Conservation (phyloP, 2,329 filamentous ascomycete genomes). For the Colletotrichum cereale region DNA sequence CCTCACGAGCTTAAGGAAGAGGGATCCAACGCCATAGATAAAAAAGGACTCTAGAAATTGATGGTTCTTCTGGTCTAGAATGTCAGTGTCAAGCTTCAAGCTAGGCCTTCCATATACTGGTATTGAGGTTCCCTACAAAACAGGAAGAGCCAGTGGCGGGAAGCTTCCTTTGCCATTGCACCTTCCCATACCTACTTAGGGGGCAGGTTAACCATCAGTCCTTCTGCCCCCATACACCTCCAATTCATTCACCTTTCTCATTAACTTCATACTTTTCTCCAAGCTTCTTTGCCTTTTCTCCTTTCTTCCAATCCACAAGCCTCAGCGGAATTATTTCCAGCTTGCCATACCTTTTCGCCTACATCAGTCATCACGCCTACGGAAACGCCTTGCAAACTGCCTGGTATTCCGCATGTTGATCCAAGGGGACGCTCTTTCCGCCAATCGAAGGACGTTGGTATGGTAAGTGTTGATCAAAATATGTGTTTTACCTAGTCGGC, state of each 20-base stretch:
- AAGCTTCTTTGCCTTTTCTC: neutral
- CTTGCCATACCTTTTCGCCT: neutral
- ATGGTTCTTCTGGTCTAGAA: neutral
- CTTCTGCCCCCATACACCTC: neutral
- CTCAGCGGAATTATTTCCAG: neutral
- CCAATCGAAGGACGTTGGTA: neutral
- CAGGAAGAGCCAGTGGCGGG: neutral
- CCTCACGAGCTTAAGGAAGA: no score
- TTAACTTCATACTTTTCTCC: neutral
- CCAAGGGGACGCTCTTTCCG: neutral
- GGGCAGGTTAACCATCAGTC: neutral
- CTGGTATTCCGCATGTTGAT: neutral
- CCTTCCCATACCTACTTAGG: neutral
- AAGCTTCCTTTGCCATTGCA: neutral
- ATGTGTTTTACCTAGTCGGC: neutral
- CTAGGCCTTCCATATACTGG: neutral
- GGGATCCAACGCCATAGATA: neutral
- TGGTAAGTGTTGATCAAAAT: neutral
- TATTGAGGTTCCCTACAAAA: neutral
- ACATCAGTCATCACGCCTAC: neutral
- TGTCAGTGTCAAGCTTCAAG: neutral
- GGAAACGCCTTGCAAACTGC: neutral
- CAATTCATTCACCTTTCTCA: neutral
- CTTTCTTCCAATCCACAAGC: neutral
- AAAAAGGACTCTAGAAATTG: neutral